Conservation (phyloP, 805 yeast genomes). For the Candida insectalens region DNA sequence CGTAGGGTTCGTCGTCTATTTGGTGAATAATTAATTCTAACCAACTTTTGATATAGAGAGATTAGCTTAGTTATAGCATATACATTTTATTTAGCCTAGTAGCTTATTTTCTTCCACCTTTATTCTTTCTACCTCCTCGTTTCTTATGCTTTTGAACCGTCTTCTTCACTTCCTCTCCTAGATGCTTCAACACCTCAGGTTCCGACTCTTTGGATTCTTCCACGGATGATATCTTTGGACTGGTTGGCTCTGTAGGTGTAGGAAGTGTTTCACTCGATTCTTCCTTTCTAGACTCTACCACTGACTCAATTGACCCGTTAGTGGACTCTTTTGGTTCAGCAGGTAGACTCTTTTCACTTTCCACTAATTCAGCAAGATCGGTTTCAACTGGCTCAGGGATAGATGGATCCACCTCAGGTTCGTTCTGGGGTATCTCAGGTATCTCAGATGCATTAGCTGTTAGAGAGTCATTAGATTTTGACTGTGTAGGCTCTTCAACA, state of each 20-base stretch:
- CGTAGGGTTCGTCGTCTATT: constrained; percentile 90
- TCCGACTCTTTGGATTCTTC: not conserved
- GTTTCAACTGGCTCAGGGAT: not conserved
- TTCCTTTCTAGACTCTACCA: not conserved
- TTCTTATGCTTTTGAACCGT: not conserved
- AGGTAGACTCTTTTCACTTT: not conserved
- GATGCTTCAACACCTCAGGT: constrained; percentile 1
- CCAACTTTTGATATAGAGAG: constrained; percentile 1
- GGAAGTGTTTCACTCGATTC: constrained; percentile 1
- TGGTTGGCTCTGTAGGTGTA: constrained; percentile 1
- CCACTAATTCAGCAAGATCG: not conserved
- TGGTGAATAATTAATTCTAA: constrained; percentile 56
- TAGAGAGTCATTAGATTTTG: too few relatives aligned
- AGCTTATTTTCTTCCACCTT: not conserved
- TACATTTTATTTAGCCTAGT: not conserved
- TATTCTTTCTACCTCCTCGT: not conserved
- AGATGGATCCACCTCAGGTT: constrained; percentile 1
- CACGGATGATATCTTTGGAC: not conserved
- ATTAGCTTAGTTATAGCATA: too few relatives aligned
- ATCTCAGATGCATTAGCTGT: too few relatives aligned
- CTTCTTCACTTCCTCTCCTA: not conserved
- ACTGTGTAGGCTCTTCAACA: too few relatives aligned
- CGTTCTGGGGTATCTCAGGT: constrained; percentile 1
- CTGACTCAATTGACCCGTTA: not conserved
- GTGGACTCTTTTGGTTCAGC: not conserved